These are phyloP conservation scores for Coemansia asiatica DNA, from an alignment of 192 early-diverging fungal species.

Conservation along the genomic window DNA sequence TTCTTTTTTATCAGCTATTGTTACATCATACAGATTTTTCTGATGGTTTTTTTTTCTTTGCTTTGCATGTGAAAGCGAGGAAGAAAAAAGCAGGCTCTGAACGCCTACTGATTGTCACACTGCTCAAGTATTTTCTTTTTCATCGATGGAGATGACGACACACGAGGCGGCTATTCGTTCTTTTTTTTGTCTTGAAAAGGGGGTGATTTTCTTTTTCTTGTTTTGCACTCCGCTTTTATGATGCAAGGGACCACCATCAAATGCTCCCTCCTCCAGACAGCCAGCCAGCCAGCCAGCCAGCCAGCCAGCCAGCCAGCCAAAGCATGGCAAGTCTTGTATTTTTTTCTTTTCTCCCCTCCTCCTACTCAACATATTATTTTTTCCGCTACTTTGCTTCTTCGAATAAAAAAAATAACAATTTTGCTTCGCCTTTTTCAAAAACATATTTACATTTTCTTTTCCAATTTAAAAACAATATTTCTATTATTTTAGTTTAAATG, in stretches of 20 bases:
- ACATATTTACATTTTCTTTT: neutral
- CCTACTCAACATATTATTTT: neutral
- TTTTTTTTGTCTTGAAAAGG: neutral
- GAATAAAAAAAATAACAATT: neutral
- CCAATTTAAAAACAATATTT: neutral
- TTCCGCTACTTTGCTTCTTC: neutral
- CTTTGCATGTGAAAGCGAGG: neutral
- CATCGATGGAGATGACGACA: neutral
- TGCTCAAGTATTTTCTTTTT: neutral
- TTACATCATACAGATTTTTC: neutral
- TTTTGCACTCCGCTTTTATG: too few species aligned
- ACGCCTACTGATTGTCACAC: neutral
- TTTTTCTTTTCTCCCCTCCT: neutral
- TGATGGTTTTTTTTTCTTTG: too few species aligned
- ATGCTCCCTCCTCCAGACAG: too few species aligned
- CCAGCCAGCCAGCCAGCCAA: neutral
- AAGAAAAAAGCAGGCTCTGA: neutral
- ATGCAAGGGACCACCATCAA: too few species aligned
- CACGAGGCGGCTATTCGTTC: neutral
- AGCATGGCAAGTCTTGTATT: neutral
- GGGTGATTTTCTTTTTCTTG: neutral
- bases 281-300: neutral
- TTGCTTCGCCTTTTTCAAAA: neutral
- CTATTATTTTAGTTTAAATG: slow-evolving; percentile 21
- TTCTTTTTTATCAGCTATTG: neutral